Conservation (phyloP, 78 protist genomes). For the Dictyostelium citrinum region DNA sequence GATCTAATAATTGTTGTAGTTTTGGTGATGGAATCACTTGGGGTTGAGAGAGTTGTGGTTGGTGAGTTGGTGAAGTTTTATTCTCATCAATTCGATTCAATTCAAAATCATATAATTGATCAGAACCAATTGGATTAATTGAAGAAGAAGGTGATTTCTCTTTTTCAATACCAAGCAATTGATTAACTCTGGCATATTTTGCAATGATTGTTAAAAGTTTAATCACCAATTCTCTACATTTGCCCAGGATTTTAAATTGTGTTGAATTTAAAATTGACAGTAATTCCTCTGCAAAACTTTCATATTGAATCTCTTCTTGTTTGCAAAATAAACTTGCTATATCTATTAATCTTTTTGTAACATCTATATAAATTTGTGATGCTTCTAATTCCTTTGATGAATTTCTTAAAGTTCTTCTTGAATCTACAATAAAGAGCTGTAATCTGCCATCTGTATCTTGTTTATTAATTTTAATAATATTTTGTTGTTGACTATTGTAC, state of each 20-base stretch:
- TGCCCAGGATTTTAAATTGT: neutral
- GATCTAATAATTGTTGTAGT: neutral
- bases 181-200: constrained; percentile 31
- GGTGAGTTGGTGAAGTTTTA: neutral
- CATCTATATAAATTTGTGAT: neutral
- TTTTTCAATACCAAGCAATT: neutral
- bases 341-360: neutral
- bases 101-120: neutral
- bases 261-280: neutral
- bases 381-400: neutral
- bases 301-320: constrained; percentile 5
- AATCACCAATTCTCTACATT: constrained; percentile 14
- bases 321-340: neutral
- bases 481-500: neutral
- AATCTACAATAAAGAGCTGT: constrained; percentile 17
- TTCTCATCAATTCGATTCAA: neutral
- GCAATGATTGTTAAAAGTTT: constrained; percentile 44
- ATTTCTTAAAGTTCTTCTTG: neutral
- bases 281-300: constrained; percentile 13
- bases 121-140: neutral
- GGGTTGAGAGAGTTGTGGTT: neutral
- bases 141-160: neutral
- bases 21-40: neutral
- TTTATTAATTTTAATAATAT: constrained; percentile 11
- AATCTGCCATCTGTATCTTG: constrained; percentile 38